Percentiles rank a stretch among this genome's conserved stretches.
Conservation (phyloP, 169 alveolate genomes). For the Perkinsus olseni region DNA sequence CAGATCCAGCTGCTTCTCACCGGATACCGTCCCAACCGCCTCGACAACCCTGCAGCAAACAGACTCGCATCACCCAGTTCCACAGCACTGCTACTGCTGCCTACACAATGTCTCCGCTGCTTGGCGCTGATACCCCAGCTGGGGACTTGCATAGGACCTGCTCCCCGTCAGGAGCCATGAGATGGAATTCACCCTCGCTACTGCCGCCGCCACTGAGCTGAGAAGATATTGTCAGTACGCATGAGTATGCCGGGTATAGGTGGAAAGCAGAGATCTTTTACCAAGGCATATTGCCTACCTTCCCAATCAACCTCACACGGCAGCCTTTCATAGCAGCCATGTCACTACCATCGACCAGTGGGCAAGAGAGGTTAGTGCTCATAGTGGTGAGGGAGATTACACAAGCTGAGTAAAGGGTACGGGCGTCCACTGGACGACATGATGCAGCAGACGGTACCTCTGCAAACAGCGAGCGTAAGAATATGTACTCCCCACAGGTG, state of each 20-base stretch:
- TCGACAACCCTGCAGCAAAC: not conserved
- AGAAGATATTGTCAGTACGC: not conserved
- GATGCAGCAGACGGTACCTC: no score
- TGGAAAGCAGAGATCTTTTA: not conserved
- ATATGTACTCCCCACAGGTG: no score
- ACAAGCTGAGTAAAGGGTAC: not conserved
- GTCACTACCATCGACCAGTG: not conserved
- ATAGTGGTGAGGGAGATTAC: not conserved
- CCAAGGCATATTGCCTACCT: not conserved
- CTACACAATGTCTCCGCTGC: not conserved
- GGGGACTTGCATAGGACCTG: not conserved
- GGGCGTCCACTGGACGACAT: no score
- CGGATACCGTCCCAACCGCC: not conserved
- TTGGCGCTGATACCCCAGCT: not conserved
- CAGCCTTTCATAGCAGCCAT: not conserved
- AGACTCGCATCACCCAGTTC: not conserved
- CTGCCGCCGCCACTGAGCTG: not conserved
- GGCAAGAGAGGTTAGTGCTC: not conserved
- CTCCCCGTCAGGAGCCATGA: not conserved
- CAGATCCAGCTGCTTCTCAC: not conserved
- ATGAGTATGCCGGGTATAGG: not conserved
- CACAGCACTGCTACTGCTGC: not conserved
- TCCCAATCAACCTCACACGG: not conserved
- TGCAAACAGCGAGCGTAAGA: no score
- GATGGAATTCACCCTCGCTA: not conserved